Percentiles rank a stretch among this genome's conserved stretches.
Conservation (phyloP, 2,329 filamentous ascomycete species). For the Penicillium palitans region DNA sequence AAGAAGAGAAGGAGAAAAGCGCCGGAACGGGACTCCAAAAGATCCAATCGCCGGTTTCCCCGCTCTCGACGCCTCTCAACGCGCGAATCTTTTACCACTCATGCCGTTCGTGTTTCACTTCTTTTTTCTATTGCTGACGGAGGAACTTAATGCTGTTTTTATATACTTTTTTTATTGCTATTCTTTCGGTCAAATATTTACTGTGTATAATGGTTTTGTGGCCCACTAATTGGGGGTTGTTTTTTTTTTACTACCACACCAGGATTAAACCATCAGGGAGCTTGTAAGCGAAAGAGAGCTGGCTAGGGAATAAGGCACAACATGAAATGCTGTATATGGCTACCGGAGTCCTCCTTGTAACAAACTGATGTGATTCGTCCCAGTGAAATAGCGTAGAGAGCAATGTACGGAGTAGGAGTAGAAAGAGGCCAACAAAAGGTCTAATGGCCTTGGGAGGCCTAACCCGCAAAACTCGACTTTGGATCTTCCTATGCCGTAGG, state of each 20-base stretch:
- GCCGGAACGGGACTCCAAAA: conserved; percentile 35
- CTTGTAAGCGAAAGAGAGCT: neutral
- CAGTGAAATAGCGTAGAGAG: neutral
- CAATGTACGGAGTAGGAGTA: neutral
- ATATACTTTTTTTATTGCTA: neutral
- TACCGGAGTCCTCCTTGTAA: neutral
- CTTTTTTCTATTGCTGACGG: neutral
- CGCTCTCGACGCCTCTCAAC: conserved; percentile 31
- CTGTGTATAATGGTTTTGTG: neutral
- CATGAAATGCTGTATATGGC: neutral
- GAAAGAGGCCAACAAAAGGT: no score
- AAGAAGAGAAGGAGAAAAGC: conserved; percentile 35
- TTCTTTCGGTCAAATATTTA: neutral
- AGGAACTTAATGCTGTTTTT: neutral
- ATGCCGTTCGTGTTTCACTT: conserved; percentile 5
- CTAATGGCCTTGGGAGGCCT: neutral
- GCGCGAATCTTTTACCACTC: conserved; percentile 19
- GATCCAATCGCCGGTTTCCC: conserved; percentile 34
- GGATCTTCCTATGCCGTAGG: neutral
- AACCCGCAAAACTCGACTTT: neutral
- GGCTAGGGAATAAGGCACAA: neutral
- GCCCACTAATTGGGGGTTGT: neutral
- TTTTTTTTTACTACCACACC: neutral
- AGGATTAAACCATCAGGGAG: neutral
- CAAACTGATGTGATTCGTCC: neutral